A percentile compares a stretch with the other conserved stretches of the same genome.
Evolutionary conservation across 78 protist species (phyloP).

Genomic region (Thecamonas trahens): DNA sequence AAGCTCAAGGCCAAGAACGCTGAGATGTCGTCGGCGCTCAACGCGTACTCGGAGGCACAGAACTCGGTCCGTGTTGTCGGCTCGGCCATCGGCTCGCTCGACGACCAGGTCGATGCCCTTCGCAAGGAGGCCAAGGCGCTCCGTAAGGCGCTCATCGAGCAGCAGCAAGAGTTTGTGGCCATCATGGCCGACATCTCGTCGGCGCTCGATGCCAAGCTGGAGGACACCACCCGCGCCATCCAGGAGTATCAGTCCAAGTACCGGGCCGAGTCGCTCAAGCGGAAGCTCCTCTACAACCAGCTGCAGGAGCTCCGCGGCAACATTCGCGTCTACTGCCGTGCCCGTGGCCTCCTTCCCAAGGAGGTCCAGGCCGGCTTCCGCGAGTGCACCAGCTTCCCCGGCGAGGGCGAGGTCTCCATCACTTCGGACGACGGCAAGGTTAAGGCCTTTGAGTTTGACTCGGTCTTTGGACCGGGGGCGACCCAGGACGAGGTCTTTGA

Average conservation of each 20-base stretch:
- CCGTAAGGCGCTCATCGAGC: not conserved
- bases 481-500: conserved; percentile 46
- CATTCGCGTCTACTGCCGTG: conserved; percentile 39
- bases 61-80: no score
- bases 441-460: no score
- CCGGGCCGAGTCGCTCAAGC: not conserved
- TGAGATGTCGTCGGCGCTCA: no score
- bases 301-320: conserved; percentile 39
- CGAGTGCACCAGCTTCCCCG: not conserved
- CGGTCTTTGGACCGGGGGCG: conserved; percentile 7
- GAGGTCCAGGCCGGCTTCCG: not conserved
- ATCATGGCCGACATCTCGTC: not conserved
- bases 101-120: not conserved
- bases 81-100: no score
- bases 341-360: not conserved
- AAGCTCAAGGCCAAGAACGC: no score
- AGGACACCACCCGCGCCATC: not conserved
- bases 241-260: not conserved
- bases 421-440: not conserved
- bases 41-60: no score
- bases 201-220: not conserved
- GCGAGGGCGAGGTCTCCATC: not conserved
- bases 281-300: conserved; percentile 6
- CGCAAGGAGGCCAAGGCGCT: not conserved
- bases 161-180: not conserved